Conservation (phyloP, 768 basidiomycete species). For the Cystobasidium ongulense region DNA sequence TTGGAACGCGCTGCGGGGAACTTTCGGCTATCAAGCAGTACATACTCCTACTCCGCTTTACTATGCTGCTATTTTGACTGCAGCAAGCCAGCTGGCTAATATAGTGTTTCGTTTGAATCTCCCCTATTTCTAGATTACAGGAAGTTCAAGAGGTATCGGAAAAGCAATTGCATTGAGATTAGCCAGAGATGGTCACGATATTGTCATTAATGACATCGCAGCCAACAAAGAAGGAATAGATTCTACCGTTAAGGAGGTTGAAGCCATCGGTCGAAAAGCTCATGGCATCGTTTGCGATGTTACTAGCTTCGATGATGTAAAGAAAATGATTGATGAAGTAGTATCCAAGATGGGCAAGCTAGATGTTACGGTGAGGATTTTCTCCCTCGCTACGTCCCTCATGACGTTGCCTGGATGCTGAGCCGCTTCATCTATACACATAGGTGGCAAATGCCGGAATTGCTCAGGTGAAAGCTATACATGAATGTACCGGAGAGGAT, state of each 20-base stretch:
- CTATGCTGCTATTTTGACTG: no score
- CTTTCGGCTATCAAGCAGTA: no score
- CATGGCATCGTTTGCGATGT: conserved; percentile 20
- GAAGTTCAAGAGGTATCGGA: conserved; percentile 32
- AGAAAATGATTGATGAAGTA: conserved; percentile 27
- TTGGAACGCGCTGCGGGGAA: no score
- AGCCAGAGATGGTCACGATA: conserved; percentile 31
- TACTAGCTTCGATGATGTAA: conserved; percentile 14
- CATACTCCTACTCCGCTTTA: no score
- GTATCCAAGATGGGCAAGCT: conserved; percentile 20
- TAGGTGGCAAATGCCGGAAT: conserved; percentile 35
- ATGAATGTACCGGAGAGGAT: conserved; percentile 20
- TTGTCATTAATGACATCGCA: conserved; percentile 33
- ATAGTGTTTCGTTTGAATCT: no score
- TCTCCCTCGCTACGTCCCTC: no score
- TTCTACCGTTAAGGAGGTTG: conserved; percentile 30
- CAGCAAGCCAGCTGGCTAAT: no score
- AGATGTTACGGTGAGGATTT: conserved; percentile 8
- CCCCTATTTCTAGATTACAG: conserved; percentile 3
- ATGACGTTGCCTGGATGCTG: not conserved
- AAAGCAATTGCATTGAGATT: conserved; percentile 33
- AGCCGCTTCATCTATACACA: not conserved
- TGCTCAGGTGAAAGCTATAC: conserved; percentile 10
- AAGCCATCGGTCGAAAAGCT: conserved; percentile 25
- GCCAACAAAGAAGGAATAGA: conserved; percentile 9